phyloP scores from a whole-genome alignment of 148 eudicot species.

The Rhododendron kiyosumense region DNA sequence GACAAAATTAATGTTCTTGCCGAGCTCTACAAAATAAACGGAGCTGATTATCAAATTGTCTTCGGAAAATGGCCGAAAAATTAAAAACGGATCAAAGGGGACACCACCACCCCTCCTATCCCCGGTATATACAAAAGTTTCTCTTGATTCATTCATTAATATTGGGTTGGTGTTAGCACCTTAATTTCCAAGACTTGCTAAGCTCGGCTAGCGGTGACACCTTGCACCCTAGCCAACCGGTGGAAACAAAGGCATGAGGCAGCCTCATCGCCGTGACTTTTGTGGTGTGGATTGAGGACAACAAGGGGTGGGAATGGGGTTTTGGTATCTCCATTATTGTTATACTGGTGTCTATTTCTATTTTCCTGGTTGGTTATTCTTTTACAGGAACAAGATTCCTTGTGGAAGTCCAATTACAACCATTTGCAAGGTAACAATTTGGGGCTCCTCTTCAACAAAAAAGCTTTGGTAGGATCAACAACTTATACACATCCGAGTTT shows the following conservation, averaged over 20 bases:
- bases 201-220: too few species aligned
- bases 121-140: too few species aligned
- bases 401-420: slow-evolving; percentile 84
- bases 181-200: too few species aligned
- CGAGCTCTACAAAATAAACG: too few species aligned
- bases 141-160: too few species aligned
- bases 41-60: too few species aligned
- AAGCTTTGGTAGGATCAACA: background rate
- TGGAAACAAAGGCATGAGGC: slow-evolving; percentile 30
- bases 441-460: background rate
- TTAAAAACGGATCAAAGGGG: too few species aligned
- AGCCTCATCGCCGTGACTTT: slow-evolving; percentile 81
- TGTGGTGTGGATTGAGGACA: slow-evolving; percentile 93
- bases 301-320: slow-evolving; percentile 97
- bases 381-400: slow-evolving; percentile 71
- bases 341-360: slow-evolving; percentile 57
- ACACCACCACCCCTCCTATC: too few species aligned
- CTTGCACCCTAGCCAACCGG: too few species aligned
- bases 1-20: too few species aligned
- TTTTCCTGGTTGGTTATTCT: slow-evolving; percentile 61
- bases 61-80: too few species aligned
- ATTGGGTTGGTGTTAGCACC: too few species aligned
- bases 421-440: slow-evolving; percentile 55
- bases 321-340: slow-evolving; percentile 66
- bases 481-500: background rate